Conservation (phyloP, 768 basidiomycete genomes). For the Macrolepiota albuminosa region DNA sequence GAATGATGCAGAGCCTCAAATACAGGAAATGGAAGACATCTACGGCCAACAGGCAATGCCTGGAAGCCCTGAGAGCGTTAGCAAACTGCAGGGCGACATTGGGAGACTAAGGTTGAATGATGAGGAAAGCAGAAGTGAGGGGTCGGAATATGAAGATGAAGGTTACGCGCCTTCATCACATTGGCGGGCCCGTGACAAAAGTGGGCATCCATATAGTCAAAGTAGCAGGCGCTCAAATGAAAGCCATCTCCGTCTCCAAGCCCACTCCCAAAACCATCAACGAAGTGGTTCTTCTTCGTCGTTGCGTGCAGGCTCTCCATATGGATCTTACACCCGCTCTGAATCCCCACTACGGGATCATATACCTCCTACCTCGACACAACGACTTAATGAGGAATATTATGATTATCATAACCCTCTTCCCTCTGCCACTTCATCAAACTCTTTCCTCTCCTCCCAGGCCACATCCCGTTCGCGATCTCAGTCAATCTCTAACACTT, state of each 20-base stretch:
- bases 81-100: slow-evolving; percentile 46
- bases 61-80: slow-evolving; percentile 16
- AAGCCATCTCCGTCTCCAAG: slow-evolving; percentile 33
- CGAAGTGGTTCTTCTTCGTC: slow-evolving; percentile 48
- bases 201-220: slow-evolving; percentile 35
- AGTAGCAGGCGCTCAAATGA: slow-evolving; percentile 36
- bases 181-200: slow-evolving; percentile 28
- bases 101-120: slow-evolving; percentile 43
- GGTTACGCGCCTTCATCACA: slow-evolving; percentile 44
- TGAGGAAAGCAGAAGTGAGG: slow-evolving; percentile 49
- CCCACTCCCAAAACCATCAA: slow-evolving; percentile 44
- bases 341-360: slow-evolving; percentile 32
- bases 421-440: slow-evolving; percentile 37
- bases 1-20: slow-evolving; percentile 56
- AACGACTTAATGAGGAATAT: slow-evolving; percentile 22
- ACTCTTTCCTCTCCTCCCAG: slow-evolving; percentile 50
- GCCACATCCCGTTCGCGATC: slow-evolving; percentile 55
- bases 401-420: slow-evolving; percentile 20
- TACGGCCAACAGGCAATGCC: slow-evolving; percentile 22
- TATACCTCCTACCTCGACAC: slow-evolving; percentile 22
- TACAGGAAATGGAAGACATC: slow-evolving; percentile 54
- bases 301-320: slow-evolving; percentile 34
- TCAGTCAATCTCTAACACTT: slow-evolving; percentile 48
- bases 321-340: slow-evolving; percentile 38
- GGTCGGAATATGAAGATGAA: slow-evolving; percentile 65